phyloP scores from a whole-genome alignment of 129 eudicot genomes.

The Artemisia argyi region DNA sequence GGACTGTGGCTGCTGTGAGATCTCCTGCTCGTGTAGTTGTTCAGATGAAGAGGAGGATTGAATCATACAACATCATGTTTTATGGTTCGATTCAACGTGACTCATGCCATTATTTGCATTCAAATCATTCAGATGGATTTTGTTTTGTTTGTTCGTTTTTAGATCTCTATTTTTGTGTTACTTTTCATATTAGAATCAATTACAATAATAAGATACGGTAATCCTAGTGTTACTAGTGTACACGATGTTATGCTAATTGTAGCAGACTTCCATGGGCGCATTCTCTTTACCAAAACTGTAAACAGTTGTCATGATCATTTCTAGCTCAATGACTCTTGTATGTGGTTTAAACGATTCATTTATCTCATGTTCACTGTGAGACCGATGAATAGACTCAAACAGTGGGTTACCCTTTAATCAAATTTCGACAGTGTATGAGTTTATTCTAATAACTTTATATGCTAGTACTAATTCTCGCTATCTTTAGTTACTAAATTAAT shows the following conservation, averaged over 20 bases:
- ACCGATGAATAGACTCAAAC: too few species aligned
- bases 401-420: too few species aligned
- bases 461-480: too few species aligned
- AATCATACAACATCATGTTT: not conserved
- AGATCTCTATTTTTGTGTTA: not conserved
- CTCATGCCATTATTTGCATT: not conserved
- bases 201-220: not conserved
- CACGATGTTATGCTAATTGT: not conserved
- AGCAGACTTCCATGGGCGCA: not conserved
- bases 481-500: too few species aligned
- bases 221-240: not conserved
- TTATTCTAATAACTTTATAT: too few species aligned
- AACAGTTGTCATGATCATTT: too few species aligned
- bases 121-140: constrained; percentile 1
- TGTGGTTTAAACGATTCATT: too few species aligned
- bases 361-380: too few species aligned
- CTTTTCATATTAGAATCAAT: not conserved
- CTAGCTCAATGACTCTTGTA: too few species aligned
- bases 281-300: too few species aligned
- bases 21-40: not conserved
- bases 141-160: not conserved
- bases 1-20: not conserved
- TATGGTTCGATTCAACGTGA: not conserved
- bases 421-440: too few species aligned
- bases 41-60: not conserved